Percentiles rank a stretch among this genome's conserved stretches.
Evolutionary conservation across 331 rosid genomes (phyloP).

Genomic region (Acacia pycnantha): DNA sequence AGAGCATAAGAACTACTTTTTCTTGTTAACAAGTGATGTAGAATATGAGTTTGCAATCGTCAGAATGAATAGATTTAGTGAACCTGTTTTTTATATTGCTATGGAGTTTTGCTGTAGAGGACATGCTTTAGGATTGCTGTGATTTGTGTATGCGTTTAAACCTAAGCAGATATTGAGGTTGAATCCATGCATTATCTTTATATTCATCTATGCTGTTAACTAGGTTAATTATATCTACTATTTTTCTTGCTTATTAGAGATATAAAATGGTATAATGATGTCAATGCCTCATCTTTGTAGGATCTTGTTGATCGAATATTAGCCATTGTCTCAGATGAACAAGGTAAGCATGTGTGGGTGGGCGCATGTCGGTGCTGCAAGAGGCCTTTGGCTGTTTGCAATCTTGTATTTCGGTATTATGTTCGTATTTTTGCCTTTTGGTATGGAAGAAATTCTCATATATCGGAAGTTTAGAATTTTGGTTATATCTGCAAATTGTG

Average conservation of each 20-base stretch:
- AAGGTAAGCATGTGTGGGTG: constrained; percentile 50
- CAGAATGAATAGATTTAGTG: constrained; percentile 8
- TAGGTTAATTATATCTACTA: constrained; percentile 2
- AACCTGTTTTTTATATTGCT: constrained; percentile 12
- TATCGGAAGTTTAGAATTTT: constrained; percentile 3
- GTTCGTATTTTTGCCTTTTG: constrained; percentile 15
- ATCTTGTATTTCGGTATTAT: constrained; percentile 11
- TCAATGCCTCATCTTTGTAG: constrained; percentile 48
- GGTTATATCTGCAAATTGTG: background rate
- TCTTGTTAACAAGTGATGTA: background rate
- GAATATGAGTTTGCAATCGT: background rate
- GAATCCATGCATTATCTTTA: background rate
- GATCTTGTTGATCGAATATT: constrained; percentile 52
- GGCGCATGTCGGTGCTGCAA: background rate
- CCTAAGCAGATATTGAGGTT: background rate
- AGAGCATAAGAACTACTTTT: background rate
- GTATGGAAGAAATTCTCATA: constrained; percentile 21
- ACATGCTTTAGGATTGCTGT: background rate
- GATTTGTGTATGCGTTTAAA: background rate
- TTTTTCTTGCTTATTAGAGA: constrained; percentile 7
- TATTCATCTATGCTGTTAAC: background rate
- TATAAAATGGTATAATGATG: constrained; percentile 20
- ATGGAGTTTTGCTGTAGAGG: background rate
- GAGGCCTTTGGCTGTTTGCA: constrained; percentile 8
- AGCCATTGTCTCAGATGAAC: constrained; percentile 62